Conservation (phyloP, 768 basidiomycete genomes). For the Podaxis sp. region DNA sequence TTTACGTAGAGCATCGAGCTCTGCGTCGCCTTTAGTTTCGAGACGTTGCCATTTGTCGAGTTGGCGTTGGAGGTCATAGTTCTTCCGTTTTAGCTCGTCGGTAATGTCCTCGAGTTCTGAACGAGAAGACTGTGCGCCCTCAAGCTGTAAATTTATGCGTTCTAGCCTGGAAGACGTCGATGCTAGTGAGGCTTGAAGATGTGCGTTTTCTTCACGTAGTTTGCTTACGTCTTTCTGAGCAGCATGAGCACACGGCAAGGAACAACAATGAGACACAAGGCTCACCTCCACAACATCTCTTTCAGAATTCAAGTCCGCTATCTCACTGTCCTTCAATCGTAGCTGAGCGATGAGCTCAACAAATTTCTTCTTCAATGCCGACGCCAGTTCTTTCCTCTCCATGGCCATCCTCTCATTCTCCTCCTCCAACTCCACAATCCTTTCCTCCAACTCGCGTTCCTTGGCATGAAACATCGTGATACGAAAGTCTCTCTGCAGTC, state of each 20-base stretch:
- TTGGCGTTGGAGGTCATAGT: conserved; percentile 58
- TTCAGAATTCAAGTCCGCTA: conserved; percentile 40
- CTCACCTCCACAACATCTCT: conserved; percentile 48
- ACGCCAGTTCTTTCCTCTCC: conserved; percentile 42
- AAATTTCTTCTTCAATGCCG: conserved; percentile 36
- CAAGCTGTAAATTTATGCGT: conserved; percentile 56
- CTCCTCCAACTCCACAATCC: conserved; percentile 53
- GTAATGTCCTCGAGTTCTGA: conserved; percentile 56
- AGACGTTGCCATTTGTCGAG: conserved; percentile 67
- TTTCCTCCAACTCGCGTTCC: conserved; percentile 59
- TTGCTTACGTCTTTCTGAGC: conserved; percentile 35
- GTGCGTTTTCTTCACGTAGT: conserved; percentile 51
- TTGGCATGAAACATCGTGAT: conserved; percentile 66
- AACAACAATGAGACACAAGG: neutral
- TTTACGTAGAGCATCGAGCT: conserved; percentile 55
- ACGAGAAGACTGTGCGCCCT: conserved; percentile 51
- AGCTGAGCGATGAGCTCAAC: conserved; percentile 27
- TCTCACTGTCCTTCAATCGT: conserved; percentile 40
- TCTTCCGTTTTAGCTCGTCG: conserved; percentile 57
- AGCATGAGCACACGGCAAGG: neutral
- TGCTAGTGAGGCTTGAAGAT: conserved; percentile 45
- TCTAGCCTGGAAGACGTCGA: conserved; percentile 53
- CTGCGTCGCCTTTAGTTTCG: conserved; percentile 62
- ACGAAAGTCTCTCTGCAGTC: conserved; percentile 64
- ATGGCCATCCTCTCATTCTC: conserved; percentile 52